phyloP scores from a whole-genome alignment of 108 stramenopile genomes.

The Cyclotella distinguenda region DNA sequence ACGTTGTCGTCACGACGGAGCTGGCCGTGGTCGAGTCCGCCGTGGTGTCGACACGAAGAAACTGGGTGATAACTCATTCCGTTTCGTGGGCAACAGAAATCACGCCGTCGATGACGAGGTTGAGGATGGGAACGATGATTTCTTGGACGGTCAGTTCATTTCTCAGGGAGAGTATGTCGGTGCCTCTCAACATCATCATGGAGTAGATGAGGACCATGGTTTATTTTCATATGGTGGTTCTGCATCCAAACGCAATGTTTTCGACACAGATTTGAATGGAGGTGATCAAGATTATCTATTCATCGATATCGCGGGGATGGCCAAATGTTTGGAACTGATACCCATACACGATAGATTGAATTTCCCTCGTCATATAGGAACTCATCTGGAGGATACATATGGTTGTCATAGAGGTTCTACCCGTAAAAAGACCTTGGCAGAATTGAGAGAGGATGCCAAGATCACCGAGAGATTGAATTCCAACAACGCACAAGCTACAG shows the following conservation, averaged over 20 bases:
- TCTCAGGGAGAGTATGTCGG: neutral
- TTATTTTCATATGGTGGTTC: neutral
- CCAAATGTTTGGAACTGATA: constrained; percentile 9
- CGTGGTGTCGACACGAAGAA: neutral
- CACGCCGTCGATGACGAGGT: neutral
- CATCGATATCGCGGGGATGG: neutral
- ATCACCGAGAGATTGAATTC: too few relatives aligned
- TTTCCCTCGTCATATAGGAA: constrained; percentile 4
- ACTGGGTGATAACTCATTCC: constrained; percentile 10
- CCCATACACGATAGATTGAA: neutral
- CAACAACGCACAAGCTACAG: neutral
- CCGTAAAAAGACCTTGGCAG: constrained; percentile 13
- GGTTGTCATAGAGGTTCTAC: neutral
- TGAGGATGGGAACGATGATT: neutral
- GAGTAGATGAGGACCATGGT: neutral
- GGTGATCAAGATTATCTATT: neutral
- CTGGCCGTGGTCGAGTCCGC: neutral
- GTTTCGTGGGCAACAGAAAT: neutral
- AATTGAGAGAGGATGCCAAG: constrained; percentile 19
- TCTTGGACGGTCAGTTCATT: constrained; percentile 9
- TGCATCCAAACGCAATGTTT: neutral
- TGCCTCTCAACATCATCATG: neutral
- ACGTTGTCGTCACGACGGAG: neutral
- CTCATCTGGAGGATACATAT: constrained; percentile 10
- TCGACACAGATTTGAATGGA: neutral